These are phyloP conservation scores for Cyanodermella asteris DNA, from an alignment of 2,329 filamentous ascomycete species.

Conservation along the genomic window DNA sequence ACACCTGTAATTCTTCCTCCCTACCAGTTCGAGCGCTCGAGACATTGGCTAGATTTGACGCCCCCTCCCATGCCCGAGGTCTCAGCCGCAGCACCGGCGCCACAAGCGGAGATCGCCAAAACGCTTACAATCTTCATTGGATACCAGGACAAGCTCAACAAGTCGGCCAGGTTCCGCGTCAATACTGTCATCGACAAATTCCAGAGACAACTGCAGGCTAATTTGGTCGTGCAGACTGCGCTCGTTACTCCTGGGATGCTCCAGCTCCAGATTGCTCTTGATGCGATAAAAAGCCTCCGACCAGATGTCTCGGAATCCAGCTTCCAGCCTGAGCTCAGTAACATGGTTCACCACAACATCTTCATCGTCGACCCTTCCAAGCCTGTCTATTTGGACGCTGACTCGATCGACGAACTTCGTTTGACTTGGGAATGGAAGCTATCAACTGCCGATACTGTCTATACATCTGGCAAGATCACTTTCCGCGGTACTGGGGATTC, in stretches of 20 bases:
- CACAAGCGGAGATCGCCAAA: conserved; percentile 5
- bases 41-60: conserved; percentile 19
- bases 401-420: conserved; percentile 6
- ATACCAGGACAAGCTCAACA: conserved; percentile 9
- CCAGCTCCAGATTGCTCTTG: conserved; percentile 15
- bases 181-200: conserved; percentile 18
- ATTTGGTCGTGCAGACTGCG: conserved; percentile 19
- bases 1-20: conserved; percentile 15
- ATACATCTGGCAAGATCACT: conserved; percentile 12
- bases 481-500: conserved; percentile 9
- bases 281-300: conserved; percentile 14
- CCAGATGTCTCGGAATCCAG: conserved; percentile 8
- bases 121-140: conserved; percentile 13
- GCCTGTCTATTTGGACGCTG: conserved; percentile 12
- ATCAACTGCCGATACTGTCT: conserved; percentile 4
- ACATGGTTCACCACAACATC: conserved; percentile 14
- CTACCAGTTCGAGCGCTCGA: conserved; percentile 21
- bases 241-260: conserved; percentile 20
- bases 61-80: conserved; percentile 3
- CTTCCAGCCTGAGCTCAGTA: conserved; percentile 12
- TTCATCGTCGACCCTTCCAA: conserved; percentile 14
- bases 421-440: conserved; percentile 13
- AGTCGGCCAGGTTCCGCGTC: conserved; percentile 18
- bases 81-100: conserved; percentile 1
- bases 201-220: conserved; percentile 14